phyloP scores from a whole-genome alignment of 129 eudicot genomes.

The Chrysanthemum lavandulifolium region DNA sequence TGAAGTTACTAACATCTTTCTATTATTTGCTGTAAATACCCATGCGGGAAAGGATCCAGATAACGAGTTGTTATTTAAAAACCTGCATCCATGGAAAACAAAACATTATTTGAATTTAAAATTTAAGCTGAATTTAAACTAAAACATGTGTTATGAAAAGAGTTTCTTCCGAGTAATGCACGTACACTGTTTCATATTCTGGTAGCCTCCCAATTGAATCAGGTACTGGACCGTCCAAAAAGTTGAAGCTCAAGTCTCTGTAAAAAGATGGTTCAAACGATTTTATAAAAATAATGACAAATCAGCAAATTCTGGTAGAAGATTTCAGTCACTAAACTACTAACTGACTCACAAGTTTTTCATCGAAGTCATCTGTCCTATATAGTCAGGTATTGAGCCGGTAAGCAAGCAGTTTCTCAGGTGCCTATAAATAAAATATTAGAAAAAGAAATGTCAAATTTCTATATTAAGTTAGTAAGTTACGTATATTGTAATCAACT shows the following conservation, averaged over 20 bases:
- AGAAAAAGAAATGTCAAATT: conserved; percentile 16
- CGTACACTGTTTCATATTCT: conserved; percentile 41
- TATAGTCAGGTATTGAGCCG: conserved; percentile 65
- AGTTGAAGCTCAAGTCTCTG: conserved; percentile 87
- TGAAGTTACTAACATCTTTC: conserved; percentile 44
- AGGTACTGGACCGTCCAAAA: conserved; percentile 60
- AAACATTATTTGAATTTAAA: conserved; percentile 2
- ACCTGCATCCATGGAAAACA: conserved; percentile 45
- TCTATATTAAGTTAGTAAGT: not conserved
- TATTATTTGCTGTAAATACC: conserved; percentile 28
- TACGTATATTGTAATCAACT: conserved; percentile 29
- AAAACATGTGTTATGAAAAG: not conserved
- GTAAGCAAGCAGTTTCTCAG: conserved; percentile 71
- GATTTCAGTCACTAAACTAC: not conserved
- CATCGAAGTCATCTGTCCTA: conserved; percentile 42
- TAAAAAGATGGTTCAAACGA: conserved; percentile 23
- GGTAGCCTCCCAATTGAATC: conserved; percentile 28
- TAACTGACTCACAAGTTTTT: conserved; percentile 48
- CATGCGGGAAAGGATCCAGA: conserved; percentile 61
- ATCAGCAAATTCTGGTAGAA: conserved; percentile 6
- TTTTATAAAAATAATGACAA: not conserved
- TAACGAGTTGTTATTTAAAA: conserved; percentile 55
- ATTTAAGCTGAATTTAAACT: not conserved
- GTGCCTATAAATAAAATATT: conserved; percentile 40
- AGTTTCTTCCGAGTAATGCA: not conserved